Evolutionary conservation across 345 rosid species (phyloP).

Genomic region (Populus euphratica): DNA sequence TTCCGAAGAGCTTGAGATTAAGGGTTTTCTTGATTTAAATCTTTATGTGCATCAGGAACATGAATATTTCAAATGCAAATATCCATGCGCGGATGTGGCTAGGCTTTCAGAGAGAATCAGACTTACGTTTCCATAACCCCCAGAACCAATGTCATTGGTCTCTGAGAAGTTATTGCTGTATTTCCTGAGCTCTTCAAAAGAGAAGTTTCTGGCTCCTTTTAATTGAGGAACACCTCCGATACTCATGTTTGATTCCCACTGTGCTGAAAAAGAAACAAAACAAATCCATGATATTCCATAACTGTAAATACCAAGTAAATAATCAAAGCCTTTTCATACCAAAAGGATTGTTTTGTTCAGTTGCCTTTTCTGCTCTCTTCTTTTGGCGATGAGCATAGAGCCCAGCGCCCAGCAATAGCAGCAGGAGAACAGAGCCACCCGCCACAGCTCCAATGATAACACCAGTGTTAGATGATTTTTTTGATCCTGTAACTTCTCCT

Average conservation of each 20-base stretch:
- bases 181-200: constrained; percentile 56
- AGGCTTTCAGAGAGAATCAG: not conserved
- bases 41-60: not conserved
- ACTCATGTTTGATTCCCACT: constrained; percentile 59
- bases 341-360: constrained; percentile 57
- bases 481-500: constrained; percentile 24
- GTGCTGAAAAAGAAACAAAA: constrained; percentile 33
- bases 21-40: not conserved
- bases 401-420: constrained; percentile 56
- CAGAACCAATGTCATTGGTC: constrained; percentile 65
- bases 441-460: constrained; percentile 66
- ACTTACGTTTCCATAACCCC: constrained; percentile 87
- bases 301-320: not conserved
- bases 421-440: constrained; percentile 50
- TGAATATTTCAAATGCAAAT: not conserved
- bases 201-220: constrained; percentile 73
- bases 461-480: constrained; percentile 40
- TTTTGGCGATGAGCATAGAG: constrained; percentile 67
- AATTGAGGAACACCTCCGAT: constrained; percentile 61
- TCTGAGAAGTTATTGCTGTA: constrained; percentile 67
- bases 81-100: not conserved
- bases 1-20: not conserved
- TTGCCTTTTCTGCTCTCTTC: constrained; percentile 65
- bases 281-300: not conserved
- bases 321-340: constrained; percentile 36